Evolutionary conservation across 768 basidiomycete genomes (phyloP), one percentile per base, ranked within the genome.

Genomic region (Tubosaeta sp.): DNA sequence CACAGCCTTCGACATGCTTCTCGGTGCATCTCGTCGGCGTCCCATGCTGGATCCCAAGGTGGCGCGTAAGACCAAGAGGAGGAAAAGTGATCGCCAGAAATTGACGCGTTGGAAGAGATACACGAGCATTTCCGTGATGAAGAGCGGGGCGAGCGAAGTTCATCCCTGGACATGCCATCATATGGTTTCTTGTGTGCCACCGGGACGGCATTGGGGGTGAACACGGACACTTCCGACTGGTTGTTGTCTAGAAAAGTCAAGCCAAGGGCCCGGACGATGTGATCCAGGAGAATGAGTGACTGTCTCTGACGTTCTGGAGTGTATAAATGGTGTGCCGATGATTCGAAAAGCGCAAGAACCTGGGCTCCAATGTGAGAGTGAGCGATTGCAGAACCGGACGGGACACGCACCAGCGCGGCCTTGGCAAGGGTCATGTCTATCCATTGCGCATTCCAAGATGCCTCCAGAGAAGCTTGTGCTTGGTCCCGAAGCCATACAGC

Each of bases 291-390:
- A 37, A 78, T 63, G 10, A 91, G 71, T 0, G 87, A 75, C 17
- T 68, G 67, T 19, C 73, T 71, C 11, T 81, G 77, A 13, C 83
- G 77, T 19, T 79, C 76, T 5, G 78, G 72, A 19, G 76, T 77
- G 62, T 88, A 78, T 39, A 78, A 72, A 6, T 86, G 87, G 54
- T 91, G 85, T 5, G 84, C 78, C 1, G 85, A 90, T 0, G 81
- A 78, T 65, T 91, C 89, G 59, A 88, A 91, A 3, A 91, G 71
- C 6, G 88, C 85, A 9, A 91, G 75, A 45, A 91, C 81, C 88
- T 88, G 54, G 32, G 5, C n/a, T 14, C 13, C 12, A 1, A 34
- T 43, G 37, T 71, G 38, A 65, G 59, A 53, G 55, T 32, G 10
- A 42, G 27, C 17, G 31, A 22, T 7, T 29, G 17, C 12, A 12